Percentiles rank a stretch among this genome's conserved stretches.
Conservation (phyloP, 148 eudicot genomes). For the Silene uniflora region DNA sequence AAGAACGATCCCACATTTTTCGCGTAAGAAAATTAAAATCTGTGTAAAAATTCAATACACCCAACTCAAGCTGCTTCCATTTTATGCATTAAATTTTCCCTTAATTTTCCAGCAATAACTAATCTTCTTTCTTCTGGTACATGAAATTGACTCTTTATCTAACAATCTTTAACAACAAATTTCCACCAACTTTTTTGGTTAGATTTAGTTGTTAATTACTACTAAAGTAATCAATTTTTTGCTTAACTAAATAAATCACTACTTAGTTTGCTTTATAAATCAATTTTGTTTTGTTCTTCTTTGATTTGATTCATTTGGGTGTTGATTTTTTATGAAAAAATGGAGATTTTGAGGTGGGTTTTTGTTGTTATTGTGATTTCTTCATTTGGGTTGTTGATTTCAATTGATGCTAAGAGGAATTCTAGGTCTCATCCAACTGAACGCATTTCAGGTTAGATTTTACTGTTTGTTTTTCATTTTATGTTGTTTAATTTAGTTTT, state of each 20-base stretch:
- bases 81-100: background rate
- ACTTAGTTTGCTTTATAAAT: background rate
- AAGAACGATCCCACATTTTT: too few relatives aligned
- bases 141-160: constrained; percentile 7
- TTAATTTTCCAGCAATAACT: constrained; percentile 1
- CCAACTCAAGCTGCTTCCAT: background rate
- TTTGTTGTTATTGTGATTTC: constrained; percentile 16
- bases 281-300: background rate
- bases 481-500: background rate
- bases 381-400: background rate
- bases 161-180: constrained; percentile 9
- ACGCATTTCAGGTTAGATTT: constrained; percentile 40
- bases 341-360: constrained; percentile 29
- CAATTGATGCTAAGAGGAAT: constrained; percentile 17
- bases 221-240: background rate
- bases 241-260: background rate
- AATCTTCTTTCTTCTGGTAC: background rate
- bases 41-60: background rate
- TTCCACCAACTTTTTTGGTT: constrained; percentile 4
- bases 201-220: background rate
- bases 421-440: constrained; percentile 33
- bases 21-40: too few relatives aligned
- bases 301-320: constrained; percentile 8
- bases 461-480: background rate
- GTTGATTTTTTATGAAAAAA: background rate